Evolutionary conservation across 2,329 filamentous ascomycete species (phyloP).

Genomic region (Fusarium robinianum): DNA sequence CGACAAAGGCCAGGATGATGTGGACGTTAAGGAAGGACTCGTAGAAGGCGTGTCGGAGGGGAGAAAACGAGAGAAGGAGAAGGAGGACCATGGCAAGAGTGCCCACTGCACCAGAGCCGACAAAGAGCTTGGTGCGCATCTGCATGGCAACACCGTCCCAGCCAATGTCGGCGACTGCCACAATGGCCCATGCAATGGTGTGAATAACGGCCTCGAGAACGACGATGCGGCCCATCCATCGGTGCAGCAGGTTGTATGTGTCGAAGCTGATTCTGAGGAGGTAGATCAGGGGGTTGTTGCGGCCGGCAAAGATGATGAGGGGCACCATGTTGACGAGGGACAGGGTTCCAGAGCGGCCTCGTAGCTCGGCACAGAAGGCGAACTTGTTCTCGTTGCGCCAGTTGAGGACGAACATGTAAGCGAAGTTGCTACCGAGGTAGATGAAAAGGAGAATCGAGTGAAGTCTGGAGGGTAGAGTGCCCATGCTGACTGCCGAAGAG

Average conservation of each 20-base stretch:
- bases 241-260: constrained; percentile 78
- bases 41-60: constrained; percentile 91
- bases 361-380: constrained; percentile 76
- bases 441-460: constrained; percentile 61
- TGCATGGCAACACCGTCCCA: constrained; percentile 60
- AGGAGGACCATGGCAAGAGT: constrained; percentile 67
- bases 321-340: constrained; percentile 91
- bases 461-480: constrained; percentile 68
- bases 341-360: constrained; percentile 83
- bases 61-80: constrained; percentile 72
- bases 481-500: constrained; percentile 62
- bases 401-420: constrained; percentile 66
- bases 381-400: constrained; percentile 62
- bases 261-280: constrained; percentile 90
- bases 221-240: constrained; percentile 79
- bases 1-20: constrained; percentile 72
- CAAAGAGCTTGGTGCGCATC: constrained; percentile 64
- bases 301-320: constrained; percentile 82
- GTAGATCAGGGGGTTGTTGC: constrained; percentile 89
- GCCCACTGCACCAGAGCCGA: constrained; percentile 66
- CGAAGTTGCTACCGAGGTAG: constrained; percentile 64
- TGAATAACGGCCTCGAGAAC: constrained; percentile 71
- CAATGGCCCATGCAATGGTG: constrained; percentile 73
- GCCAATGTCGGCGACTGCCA: constrained; percentile 68
- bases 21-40: constrained; percentile 93